phyloP scores from a whole-genome alignment of 768 basidiomycete species.

The Pleurotus platypus region DNA sequence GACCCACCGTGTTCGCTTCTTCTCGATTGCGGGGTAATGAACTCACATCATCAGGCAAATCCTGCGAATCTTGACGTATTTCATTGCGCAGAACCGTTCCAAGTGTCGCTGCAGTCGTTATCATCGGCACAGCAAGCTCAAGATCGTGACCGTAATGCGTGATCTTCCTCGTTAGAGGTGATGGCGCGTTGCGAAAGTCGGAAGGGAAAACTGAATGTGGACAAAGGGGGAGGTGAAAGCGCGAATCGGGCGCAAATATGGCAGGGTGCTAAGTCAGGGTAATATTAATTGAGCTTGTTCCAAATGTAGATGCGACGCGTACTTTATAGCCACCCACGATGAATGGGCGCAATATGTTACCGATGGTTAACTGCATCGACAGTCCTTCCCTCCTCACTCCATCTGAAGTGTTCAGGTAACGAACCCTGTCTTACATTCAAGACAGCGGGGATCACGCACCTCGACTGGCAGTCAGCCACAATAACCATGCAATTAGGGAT shows the following conservation, averaged over 20 bases:
- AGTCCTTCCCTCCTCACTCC: slow-evolving; percentile 25
- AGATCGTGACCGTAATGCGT: slow-evolving; percentile 39
- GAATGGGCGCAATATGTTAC: slow-evolving; percentile 32
- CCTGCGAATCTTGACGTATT: slow-evolving; percentile 24
- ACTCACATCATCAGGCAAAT: slow-evolving; percentile 18
- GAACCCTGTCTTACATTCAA: not conserved
- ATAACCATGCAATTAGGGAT: slow-evolving; percentile 39
- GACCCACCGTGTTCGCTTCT: slow-evolving; percentile 24
- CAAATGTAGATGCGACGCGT: slow-evolving; percentile 7
- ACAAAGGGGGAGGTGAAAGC: slow-evolving; percentile 37
- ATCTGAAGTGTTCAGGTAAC: slow-evolving; percentile 20
- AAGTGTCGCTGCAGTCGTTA: slow-evolving; percentile 37
- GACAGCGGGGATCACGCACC: slow-evolving; percentile 22
- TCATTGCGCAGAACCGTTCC: slow-evolving; percentile 33
- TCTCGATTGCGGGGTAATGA: slow-evolving; percentile 32
- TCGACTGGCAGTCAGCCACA: slow-evolving; percentile 41
- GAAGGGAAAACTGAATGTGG: slow-evolving; percentile 18
- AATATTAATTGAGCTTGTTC: not conserved
- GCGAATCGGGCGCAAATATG: slow-evolving; percentile 38
- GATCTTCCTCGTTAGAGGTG: slow-evolving; percentile 27
- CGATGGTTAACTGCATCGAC: slow-evolving; percentile 21
- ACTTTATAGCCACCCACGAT: slow-evolving; percentile 40
- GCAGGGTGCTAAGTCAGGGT: slow-evolving; percentile 34
- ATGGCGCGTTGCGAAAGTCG: slow-evolving; percentile 25
- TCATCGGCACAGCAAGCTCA: slow-evolving; percentile 34